Percentiles rank a stretch among this genome's conserved stretches.
Conservation (phyloP, 2,329 filamentous ascomycete genomes). For the Penicillium sp. region DNA sequence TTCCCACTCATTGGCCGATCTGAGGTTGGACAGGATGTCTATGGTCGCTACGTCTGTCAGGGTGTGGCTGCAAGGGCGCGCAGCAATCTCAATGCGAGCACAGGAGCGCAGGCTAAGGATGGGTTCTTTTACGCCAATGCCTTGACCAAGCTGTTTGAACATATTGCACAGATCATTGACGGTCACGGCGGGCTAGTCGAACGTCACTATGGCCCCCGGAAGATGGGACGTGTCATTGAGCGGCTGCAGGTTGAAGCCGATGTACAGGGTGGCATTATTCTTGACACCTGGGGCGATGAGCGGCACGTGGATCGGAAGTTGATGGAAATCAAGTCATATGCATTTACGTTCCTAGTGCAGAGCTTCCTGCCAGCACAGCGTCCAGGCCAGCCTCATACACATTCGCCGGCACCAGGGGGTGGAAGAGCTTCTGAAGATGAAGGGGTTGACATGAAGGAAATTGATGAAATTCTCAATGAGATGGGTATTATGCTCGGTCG, state of each 20-base stretch:
- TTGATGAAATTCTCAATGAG: conserved; percentile 83
- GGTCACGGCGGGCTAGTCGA: conserved; percentile 88
- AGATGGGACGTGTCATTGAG: conserved; percentile 94
- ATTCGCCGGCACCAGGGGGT: conserved; percentile 69
- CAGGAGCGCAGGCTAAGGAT: conserved; percentile 65
- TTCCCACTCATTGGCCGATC: conserved; percentile 90
- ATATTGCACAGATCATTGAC: conserved; percentile 95
- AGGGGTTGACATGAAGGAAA: conserved; percentile 91
- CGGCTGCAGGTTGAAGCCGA: conserved; percentile 91
- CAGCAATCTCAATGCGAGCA: conserved; percentile 70
- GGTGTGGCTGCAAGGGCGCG: conserved; percentile 85
- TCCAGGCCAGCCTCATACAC: conserved; percentile 66
- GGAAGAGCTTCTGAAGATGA: conserved; percentile 76
- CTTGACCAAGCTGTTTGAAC: conserved; percentile 89
- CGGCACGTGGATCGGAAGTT: conserved; percentile 78
- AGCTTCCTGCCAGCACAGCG: conserved; percentile 79
- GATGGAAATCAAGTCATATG: conserved; percentile 95
- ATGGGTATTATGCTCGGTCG: conserved; percentile 87
- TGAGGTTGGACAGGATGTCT: conserved; percentile 88
- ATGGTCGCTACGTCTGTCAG: conserved; percentile 93
- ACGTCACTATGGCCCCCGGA: conserved; percentile 85
- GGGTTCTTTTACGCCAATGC: conserved; percentile 89
- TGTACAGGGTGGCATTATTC: conserved; percentile 89
- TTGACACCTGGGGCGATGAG: conserved; percentile 95
- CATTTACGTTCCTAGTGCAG: conserved; percentile 94